Percentiles rank a stretch among this genome's conserved stretches.
Conservation (phyloP, 768 basidiomycete genomes). For the Termitomyces sp. region DNA sequence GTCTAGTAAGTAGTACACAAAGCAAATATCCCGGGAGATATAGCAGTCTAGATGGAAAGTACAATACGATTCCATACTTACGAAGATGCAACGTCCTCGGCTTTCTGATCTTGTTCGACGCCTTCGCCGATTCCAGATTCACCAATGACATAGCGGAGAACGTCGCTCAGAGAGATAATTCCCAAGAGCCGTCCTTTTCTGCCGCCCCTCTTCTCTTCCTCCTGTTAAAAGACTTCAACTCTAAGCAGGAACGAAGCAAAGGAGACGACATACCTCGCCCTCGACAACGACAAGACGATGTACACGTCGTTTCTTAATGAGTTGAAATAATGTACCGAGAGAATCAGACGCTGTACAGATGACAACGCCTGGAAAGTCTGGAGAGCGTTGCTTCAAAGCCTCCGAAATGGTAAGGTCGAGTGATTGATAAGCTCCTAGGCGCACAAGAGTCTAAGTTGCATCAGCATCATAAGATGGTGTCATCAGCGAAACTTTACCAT, state of each 20-base stretch:
- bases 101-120: constrained; percentile 22
- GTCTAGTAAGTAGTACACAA: constrained; percentile 9
- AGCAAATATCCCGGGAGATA: constrained; percentile 8
- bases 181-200: constrained; percentile 81
- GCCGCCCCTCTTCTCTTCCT: constrained; percentile 74
- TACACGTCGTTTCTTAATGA: constrained; percentile 90
- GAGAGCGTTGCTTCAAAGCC: constrained; percentile 85
- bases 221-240: constrained; percentile 33
- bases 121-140: constrained; percentile 48
- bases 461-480: constrained; percentile 2
- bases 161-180: constrained; percentile 86
- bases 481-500: constrained; percentile 52
- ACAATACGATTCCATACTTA: background rate
- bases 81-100: constrained; percentile 2
- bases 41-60: constrained; percentile 6
- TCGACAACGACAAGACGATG: constrained; percentile 95
- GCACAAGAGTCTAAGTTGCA: constrained; percentile 74
- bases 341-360: constrained; percentile 93
- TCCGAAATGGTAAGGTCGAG: constrained; percentile 91
- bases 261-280: constrained; percentile 58
- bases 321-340: constrained; percentile 80
- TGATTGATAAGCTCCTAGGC: constrained; percentile 92
- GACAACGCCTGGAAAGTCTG: constrained; percentile 96
- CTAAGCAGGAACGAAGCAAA: background rate
- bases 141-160: constrained; percentile 77